phyloP scores from a whole-genome alignment of 257 asterid species.

The Solanum piurae region DNA sequence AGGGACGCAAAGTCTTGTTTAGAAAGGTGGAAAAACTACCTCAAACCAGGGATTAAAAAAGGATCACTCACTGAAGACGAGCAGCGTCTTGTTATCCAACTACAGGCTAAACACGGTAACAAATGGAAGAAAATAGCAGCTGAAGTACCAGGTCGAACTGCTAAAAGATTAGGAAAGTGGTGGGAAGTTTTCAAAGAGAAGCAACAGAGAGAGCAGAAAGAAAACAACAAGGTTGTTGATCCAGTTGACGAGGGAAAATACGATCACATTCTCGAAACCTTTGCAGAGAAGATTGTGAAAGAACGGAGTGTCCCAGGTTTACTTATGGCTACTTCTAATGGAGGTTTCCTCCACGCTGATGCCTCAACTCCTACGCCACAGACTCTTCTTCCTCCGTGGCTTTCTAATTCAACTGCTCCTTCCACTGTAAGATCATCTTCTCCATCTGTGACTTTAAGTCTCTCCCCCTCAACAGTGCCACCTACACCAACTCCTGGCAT shows the following conservation, averaged over 20 bases:
- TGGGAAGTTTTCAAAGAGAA: constrained; percentile 55
- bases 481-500: constrained; percentile 17
- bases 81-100: constrained; percentile 46
- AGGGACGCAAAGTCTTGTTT: constrained; percentile 63
- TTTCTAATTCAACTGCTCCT: constrained; percentile 39
- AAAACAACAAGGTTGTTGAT: constrained; percentile 12
- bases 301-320: constrained; percentile 10
- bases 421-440: constrained; percentile 26
- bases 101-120: constrained; percentile 47
- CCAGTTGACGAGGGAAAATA: constrained; percentile 51
- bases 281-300: constrained; percentile 53
- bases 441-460: constrained; percentile 43
- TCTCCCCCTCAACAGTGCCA: constrained; percentile 42
- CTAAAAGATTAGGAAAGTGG: constrained; percentile 71
- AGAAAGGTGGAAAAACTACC: constrained; percentile 72
- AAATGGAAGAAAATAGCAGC: constrained; percentile 76
- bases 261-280: constrained; percentile 38
- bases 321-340: constrained; percentile 45
- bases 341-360: constrained; percentile 33
- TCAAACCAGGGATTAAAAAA: constrained; percentile 60
- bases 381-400: constrained; percentile 63
- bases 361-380: constrained; percentile 21
- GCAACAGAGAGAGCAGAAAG: constrained; percentile 40
- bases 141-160: constrained; percentile 60
- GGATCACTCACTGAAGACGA: constrained; percentile 54